Conservation (phyloP, 306 rosid genomes). For the Calophaca sinica region DNA sequence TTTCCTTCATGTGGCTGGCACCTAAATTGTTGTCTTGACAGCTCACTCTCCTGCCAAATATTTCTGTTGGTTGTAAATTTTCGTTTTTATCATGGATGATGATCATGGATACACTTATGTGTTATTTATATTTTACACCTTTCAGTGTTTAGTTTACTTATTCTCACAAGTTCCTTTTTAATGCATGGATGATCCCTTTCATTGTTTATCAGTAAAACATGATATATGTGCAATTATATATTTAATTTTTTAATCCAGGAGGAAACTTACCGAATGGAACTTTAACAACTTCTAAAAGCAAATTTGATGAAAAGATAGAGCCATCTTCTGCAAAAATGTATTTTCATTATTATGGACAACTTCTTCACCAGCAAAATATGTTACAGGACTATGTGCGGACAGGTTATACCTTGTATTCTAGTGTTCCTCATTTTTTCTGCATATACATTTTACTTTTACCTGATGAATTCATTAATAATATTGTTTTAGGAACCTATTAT, state of each 20-base stretch:
- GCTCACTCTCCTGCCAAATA: slow-evolving; percentile 1
- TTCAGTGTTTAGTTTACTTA: slow-evolving; percentile 31
- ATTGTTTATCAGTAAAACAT: neutral
- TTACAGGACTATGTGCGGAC: slow-evolving; percentile 97
- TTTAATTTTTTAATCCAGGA: slow-evolving; percentile 52
- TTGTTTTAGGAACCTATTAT: slow-evolving; percentile 77
- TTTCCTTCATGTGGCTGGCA: slow-evolving; percentile 17
- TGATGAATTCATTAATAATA: slow-evolving; percentile 22
- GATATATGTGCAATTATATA: neutral
- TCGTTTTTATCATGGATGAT: slow-evolving; percentile 3
- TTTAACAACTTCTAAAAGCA: slow-evolving; percentile 64
- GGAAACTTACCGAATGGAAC: slow-evolving; percentile 66
- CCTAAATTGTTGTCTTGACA: slow-evolving; percentile 29
- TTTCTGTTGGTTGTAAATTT: slow-evolving; percentile 10
- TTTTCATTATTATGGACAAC: slow-evolving; percentile 95
- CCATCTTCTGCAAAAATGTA: slow-evolving; percentile 95
- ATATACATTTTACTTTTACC: slow-evolving; percentile 17
- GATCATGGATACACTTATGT: neutral
- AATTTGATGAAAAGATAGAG: slow-evolving; percentile 93
- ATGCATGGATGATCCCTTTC: neutral
- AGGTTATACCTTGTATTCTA: slow-evolving; percentile 57
- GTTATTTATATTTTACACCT: slow-evolving; percentile 9
- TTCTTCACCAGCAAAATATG: slow-evolving; percentile 96
- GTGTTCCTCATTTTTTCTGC: neutral
- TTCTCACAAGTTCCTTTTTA: slow-evolving; percentile 7